Base-by-base conservation (phyloP, 768 basidiomycete species). In the Calocybe gangraenosa region DNA sequence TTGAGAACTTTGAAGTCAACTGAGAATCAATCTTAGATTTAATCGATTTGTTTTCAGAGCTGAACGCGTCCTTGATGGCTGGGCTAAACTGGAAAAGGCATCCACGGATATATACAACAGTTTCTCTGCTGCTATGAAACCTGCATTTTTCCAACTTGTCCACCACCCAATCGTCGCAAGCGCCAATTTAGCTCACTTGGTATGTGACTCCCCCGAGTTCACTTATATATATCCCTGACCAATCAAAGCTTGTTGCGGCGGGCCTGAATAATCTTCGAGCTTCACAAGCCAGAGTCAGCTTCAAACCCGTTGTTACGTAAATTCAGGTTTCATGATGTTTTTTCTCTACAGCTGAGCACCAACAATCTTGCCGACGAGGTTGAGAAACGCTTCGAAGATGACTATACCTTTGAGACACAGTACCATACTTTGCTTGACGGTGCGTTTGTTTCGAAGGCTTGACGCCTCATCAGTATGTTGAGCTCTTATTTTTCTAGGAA, bases 111-210 rank as follows among this genome's bases (percentile, higher is more conserved):
- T 39, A n/a, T 42, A 42, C n/a, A n/a, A 42, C 20, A 21, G 41
- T 28, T 31, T 42, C 3, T 42, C 41, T 18, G 31, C 40, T 10
- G 31, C 15, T n/a, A 33, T 46, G 47, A 66, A 83, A 53, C 69
- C 81, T 1, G 77, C 84, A 0, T 88, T 76, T 66, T 86, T 78
- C 73, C 72, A 88, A 57, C 71, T 81, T 14, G 75, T 88, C 1
- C 80, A 82, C 19, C 80, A 84, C 53, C 76, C 82, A 3, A 73
- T 82, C 13, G 58, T 73, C 28, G 82, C 82, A 1, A 78, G 76
- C 49, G 65, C 69, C 37, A 84, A 79, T 41, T 57, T 84, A 28
- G 75, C 69, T n/a, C 70, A 71, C 45, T 73, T 86, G 71, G 67
- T 69, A 28, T 7, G 58, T 31, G 11, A 2, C 34, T 14, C 38